Conservation (phyloP, 2,329 filamentous ascomycete genomes). For the Colletotrichum sp. region DNA sequence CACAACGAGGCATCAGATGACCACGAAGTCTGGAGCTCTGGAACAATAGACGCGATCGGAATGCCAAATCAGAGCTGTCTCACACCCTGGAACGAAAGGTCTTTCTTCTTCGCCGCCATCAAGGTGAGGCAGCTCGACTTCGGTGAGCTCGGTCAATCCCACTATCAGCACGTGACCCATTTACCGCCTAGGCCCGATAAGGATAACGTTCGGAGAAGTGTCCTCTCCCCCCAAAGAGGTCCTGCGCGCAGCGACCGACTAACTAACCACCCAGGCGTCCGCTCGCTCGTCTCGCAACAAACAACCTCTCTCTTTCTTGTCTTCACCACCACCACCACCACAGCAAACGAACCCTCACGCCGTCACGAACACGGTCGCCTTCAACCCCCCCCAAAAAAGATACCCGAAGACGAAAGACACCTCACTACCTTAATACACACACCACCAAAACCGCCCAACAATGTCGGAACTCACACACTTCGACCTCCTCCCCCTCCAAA, state of each 20-base stretch:
- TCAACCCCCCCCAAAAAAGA: background rate
- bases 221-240: background rate
- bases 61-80: background rate
- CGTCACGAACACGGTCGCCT: background rate
- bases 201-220: constrained; percentile 10
- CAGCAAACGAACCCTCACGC: background rate
- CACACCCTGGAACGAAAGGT: background rate
- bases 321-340: background rate
- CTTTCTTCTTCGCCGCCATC: background rate
- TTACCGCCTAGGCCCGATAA: background rate
- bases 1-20: background rate
- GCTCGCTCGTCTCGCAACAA: background rate
- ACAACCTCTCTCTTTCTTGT: background rate
- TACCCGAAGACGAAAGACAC: background rate
- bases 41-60: background rate
- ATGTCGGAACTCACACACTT: constrained; percentile 75
- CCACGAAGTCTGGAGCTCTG: background rate
- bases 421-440: background rate
- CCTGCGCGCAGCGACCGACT: background rate
- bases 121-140: background rate
- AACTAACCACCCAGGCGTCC: background rate
- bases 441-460: constrained; percentile 30
- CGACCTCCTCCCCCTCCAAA: constrained; percentile 78
- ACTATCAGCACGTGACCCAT: constrained; percentile 10
- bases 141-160: background rate